These are phyloP conservation scores for Aspergillus cavernicola DNA, from an alignment of 495 filamentous ascomycete species.

Conservation along the genomic window DNA sequence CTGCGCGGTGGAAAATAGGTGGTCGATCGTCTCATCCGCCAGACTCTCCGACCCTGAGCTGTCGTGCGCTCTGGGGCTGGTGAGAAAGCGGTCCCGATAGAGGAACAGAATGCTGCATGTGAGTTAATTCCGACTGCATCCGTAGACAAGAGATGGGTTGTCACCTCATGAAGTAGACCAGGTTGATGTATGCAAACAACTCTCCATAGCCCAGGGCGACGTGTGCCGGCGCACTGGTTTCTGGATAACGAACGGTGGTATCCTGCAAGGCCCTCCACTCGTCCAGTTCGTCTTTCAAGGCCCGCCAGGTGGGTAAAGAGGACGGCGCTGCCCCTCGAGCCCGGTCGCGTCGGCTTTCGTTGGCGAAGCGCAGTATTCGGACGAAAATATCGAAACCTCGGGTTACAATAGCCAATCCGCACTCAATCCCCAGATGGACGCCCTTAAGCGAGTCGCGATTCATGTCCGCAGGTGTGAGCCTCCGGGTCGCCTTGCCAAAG, in stretches of 20 bases:
- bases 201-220: slow-evolving; percentile 42
- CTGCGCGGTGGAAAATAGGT: slow-evolving; percentile 38
- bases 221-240: slow-evolving; percentile 38
- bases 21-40: slow-evolving; percentile 28
- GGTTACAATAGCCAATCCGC: slow-evolving; percentile 37
- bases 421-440: slow-evolving; percentile 32
- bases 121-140: no score
- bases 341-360: slow-evolving; percentile 36
- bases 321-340: slow-evolving; percentile 18
- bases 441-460: slow-evolving; percentile 21
- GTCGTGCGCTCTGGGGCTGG: slow-evolving; percentile 28
- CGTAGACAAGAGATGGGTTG: no score
- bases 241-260: slow-evolving; percentile 35
- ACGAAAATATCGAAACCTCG: slow-evolving; percentile 45
- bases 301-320: slow-evolving; percentile 26
- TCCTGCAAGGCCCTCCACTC: slow-evolving; percentile 43
- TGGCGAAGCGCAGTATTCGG: slow-evolving; percentile 41
- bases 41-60: no score
- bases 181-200: slow-evolving; percentile 43
- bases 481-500: slow-evolving; percentile 26
- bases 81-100: slow-evolving; percentile 39
- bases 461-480: slow-evolving; percentile 39
- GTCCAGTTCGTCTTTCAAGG: slow-evolving; percentile 36
- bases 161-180: slow-evolving; percentile 45
- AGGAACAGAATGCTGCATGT: slow-evolving; percentile 37